These are phyloP conservation scores for Imleria badia DNA, from an alignment of 768 basidiomycete species.

Conservation along the genomic window DNA sequence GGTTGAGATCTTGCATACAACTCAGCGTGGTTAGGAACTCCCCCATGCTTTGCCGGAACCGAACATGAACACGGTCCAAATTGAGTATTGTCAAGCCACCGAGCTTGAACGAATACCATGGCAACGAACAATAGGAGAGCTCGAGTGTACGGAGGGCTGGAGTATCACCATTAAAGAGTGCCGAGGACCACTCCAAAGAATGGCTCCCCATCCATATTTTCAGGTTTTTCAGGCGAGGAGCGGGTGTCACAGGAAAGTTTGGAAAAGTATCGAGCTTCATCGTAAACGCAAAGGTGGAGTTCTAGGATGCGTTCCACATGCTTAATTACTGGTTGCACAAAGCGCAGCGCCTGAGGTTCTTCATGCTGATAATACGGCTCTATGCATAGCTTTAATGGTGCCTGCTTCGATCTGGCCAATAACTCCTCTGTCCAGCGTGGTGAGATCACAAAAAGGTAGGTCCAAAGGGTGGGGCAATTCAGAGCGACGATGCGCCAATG, in stretches of 20 bases:
- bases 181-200: too few relatives aligned
- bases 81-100: slow-evolving; percentile 35
- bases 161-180: not conserved
- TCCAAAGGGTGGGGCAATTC: slow-evolving; percentile 43
- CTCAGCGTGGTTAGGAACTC: slow-evolving; percentile 35
- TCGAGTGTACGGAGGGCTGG: not conserved
- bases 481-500: slow-evolving; percentile 47
- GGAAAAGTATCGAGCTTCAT: too few relatives aligned
- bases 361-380: too few relatives aligned
- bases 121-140: not conserved
- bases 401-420: slow-evolving; percentile 43
- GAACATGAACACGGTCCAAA: slow-evolving; percentile 23
- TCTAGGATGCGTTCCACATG: not conserved
- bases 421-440: slow-evolving; percentile 40
- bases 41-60: slow-evolving; percentile 25
- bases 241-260: not conserved
- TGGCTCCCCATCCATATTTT: too few relatives aligned
- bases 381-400: slow-evolving; percentile 23
- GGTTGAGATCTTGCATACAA: slow-evolving; percentile 33
- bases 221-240: not conserved
- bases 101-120: not conserved
- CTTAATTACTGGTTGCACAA: not conserved
- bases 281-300: not conserved
- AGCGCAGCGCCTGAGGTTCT: too few relatives aligned
- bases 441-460: slow-evolving; percentile 27